Conservation (phyloP, 1,284 basidiomycete genomes). For the Sanghuangporus sanghuang region DNA sequence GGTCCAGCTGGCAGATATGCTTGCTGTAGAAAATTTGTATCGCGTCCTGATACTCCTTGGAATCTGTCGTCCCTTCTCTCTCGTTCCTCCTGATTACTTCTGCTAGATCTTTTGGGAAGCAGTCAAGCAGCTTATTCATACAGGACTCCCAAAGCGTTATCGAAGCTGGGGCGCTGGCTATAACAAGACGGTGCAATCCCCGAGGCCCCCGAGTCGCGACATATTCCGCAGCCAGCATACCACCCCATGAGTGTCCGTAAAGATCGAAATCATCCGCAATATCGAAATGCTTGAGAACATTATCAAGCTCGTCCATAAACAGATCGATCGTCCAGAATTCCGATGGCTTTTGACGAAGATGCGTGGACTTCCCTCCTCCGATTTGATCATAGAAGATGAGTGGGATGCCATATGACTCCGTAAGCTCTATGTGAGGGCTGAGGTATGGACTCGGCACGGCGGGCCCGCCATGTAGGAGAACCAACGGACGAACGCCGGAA, state of each 20-base stretch:
- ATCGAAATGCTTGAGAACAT: conserved; percentile 25
- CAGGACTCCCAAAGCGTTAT: not conserved
- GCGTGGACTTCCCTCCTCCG: conserved; percentile 41
- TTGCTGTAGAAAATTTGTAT: conserved; percentile 21
- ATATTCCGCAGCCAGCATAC: conserved; percentile 38
- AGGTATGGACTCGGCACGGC: conserved; percentile 40
- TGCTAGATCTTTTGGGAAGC: conserved; percentile 22
- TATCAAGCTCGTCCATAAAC: not conserved
- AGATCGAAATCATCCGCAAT: conserved; percentile 35
- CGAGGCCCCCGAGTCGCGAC: conserved; percentile 17
- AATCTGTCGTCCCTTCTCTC: conserved; percentile 24
- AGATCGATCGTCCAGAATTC: not conserved
- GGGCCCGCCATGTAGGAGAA: conserved; percentile 39
- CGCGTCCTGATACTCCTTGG: conserved; percentile 24
- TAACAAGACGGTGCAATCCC: conserved; percentile 25
- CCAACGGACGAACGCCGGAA: conserved; percentile 28
- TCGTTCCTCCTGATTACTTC: conserved; percentile 24
- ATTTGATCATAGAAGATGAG: conserved; percentile 49
- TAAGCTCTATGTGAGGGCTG: conserved; percentile 31
- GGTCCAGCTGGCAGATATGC: conserved; percentile 22
- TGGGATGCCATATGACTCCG: conserved; percentile 28
- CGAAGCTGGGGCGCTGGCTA: conserved; percentile 24
- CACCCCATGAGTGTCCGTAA: conserved; percentile 47
- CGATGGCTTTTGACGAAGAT: conserved; percentile 31
- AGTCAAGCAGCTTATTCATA: conserved; percentile 10